Percentiles rank a stretch among this genome's conserved stretches.
These are phyloP conservation scores for Colletotrichum tanaceti DNA, from an alignment of 2,329 filamentous ascomycete species.

Conservation along the genomic window DNA sequence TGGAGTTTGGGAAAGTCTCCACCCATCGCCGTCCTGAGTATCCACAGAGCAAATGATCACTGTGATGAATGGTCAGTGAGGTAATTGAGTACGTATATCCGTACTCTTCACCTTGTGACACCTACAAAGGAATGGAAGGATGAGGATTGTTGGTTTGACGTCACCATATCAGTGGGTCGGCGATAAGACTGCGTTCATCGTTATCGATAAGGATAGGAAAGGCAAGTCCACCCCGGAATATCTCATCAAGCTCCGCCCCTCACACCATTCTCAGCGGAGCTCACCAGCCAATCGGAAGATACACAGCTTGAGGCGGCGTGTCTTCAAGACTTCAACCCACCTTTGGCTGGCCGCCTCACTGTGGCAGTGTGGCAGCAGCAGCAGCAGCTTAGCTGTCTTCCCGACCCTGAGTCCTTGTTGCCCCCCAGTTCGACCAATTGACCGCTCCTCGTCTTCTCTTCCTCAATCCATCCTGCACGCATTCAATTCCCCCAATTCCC, in stretches of 20 bases:
- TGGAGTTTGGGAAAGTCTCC: not conserved
- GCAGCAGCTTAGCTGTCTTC: constrained; percentile 22
- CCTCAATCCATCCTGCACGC: constrained; percentile 18
- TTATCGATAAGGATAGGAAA: constrained; percentile 20
- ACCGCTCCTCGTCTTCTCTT: constrained; percentile 12
- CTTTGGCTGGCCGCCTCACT: not conserved
- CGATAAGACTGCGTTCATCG: not conserved
- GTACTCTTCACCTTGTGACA: too few species aligned
- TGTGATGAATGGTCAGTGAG: too few species aligned
- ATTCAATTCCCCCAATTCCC: constrained; percentile 17
- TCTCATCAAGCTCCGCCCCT: not conserved
- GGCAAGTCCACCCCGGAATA: constrained; percentile 1
- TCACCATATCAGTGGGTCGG: not conserved
- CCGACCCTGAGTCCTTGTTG: constrained; percentile 22
- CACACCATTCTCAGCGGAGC: not conserved
- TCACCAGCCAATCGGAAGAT: constrained; percentile 34
- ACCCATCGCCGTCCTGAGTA: not conserved
- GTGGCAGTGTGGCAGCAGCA: too few species aligned
- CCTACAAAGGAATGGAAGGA: not conserved
- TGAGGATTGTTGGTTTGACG: constrained; percentile 12
- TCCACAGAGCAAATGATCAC: not conserved
- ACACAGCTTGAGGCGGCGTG: constrained; percentile 28
- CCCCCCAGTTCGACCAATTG: constrained; percentile 23
- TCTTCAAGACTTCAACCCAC: constrained; percentile 36
- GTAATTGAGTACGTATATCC: too few species aligned